Conservation (phyloP, 306 rosid species). For the Quercus ilex region DNA sequence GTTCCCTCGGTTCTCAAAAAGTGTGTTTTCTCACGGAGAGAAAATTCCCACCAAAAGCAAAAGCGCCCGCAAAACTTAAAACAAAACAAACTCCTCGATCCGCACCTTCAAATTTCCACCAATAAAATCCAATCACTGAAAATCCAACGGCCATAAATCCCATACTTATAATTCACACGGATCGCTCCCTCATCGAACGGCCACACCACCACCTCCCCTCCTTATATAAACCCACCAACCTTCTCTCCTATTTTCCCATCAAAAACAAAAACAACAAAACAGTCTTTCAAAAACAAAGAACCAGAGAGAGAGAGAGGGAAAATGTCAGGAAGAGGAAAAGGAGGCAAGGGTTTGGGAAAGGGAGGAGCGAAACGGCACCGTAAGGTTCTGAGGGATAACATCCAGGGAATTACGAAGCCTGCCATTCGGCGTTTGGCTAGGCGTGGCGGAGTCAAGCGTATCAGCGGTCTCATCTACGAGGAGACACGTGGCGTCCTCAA, state of each 20-base stretch:
- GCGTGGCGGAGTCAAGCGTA: constrained; percentile 55
- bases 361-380: constrained; percentile 65
- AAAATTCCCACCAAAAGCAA: constrained; percentile 6
- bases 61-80: neutral
- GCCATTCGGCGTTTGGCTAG: constrained; percentile 51
- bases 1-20: neutral
- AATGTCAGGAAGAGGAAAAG: constrained; percentile 71
- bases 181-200: constrained; percentile 25
- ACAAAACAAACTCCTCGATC: neutral
- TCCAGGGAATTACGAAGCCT: constrained; percentile 60
- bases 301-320: too few relatives aligned
- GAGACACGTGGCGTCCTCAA: constrained; percentile 58
- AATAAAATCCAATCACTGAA: constrained; percentile 10
- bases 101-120: constrained; percentile 1
- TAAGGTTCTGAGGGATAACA: constrained; percentile 60
- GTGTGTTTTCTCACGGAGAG: constrained; percentile 8
- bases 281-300: too few relatives aligned
- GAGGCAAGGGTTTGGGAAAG: constrained; percentile 59
- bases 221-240: neutral
- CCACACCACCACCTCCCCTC: neutral
- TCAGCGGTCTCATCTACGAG: constrained; percentile 54
- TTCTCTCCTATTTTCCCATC: neutral
- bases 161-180: neutral
- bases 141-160: constrained; percentile 27
- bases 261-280: neutral